Evolutionary conservation across 495 filamentous ascomycete genomes (phyloP).

Genomic region (Aspergillus taichungensis): DNA sequence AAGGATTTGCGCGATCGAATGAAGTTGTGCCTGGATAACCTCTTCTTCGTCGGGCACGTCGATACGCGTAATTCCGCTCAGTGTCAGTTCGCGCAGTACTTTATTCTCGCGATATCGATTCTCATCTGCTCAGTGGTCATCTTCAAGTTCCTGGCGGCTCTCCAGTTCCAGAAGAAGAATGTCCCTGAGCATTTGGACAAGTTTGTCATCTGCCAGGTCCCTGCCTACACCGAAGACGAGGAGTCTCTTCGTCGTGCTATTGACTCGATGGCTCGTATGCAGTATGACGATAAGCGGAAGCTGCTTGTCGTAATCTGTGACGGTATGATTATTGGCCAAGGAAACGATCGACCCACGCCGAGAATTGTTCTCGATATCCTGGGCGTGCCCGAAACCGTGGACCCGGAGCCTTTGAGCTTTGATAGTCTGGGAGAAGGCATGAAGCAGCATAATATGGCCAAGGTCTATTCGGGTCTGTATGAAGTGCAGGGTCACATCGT

Average conservation of each 20-base stretch:
- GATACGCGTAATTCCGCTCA: constrained; percentile 83
- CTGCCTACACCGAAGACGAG: constrained; percentile 96
- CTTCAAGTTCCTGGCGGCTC: constrained; percentile 94
- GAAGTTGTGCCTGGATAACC: constrained; percentile 82
- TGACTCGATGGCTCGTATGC: constrained; percentile 91
- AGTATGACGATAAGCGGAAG: constrained; percentile 97
- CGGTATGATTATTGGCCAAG: constrained; percentile 99
- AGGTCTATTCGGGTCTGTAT: constrained; percentile 95
- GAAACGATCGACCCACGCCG: constrained; percentile 92
- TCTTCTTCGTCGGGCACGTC: constrained; percentile 89
- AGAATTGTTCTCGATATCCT: constrained; percentile 96
- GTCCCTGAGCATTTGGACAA: constrained; percentile 94
- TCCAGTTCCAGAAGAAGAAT: constrained; percentile 89
- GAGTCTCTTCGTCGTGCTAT: constrained; percentile 94
- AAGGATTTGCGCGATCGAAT: constrained; percentile 49
- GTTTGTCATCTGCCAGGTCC: constrained; percentile 96
- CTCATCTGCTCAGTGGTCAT: constrained; percentile 71
- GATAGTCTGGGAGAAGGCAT: constrained; percentile 92
- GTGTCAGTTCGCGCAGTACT: constrained; percentile 84
- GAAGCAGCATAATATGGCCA: constrained; percentile 99
- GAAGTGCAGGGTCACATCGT: constrained; percentile 98
- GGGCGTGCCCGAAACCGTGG: constrained; percentile 84
- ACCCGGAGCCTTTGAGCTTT: constrained; percentile 96
- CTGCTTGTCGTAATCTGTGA: constrained; percentile 90
- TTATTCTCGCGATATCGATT: constrained; percentile 83